Evolutionary conservation across 163 green algal genomes (phyloP), one percentile per base, ranked within the genome.

Genomic region (Coccomyxa subellipsoidea): DNA sequence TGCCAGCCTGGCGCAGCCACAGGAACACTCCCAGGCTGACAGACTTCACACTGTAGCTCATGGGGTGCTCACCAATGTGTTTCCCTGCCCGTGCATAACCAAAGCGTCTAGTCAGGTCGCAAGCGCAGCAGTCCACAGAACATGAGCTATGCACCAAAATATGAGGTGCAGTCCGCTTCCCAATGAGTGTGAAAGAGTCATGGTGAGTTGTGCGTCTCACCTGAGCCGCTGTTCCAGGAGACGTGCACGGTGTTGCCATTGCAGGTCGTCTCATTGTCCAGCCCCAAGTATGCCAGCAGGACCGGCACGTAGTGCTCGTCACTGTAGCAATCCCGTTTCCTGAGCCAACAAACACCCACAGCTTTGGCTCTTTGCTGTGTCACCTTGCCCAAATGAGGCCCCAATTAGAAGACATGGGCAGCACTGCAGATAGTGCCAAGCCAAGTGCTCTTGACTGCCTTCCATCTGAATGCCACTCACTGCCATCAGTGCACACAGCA

Each of bases 291-390:
- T 7, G 76, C 80, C n/a, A 88, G 38, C 54, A 84, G 79, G 18
- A 72, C 69, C 7, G 84, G 80, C 32, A 88, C 29, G 72, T 84
- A 88, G 76, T 88, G 84, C 80, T 88, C 84, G 31, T 88, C 80
- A 18, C 54, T 54, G 38, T 77, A 72, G 39, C 84, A 87, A 34
- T 69, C 71, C 37, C 76, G 76, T 27, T 80, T 36, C 38, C 76
- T 80, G 76, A 36, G 69, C 4, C 31, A 7, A 38, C 32, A 59
- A 34, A 78, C 72, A 53, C 2, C n/a, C n/a, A n/a, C n/a, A n/a
- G n/a, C n/a, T n/a, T n/a, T n/a, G n/a, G n/a, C n/a, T n/a, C n/a
- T n/a, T n/a, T n/a, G n/a, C n/a, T n/a, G n/a, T n/a, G n/a, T n/a
- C n/a, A n/a, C n/a, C n/a, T n/a, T n/a, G n/a, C n/a, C n/a, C n/a